Evolutionary conservation across 1,284 basidiomycete genomes (phyloP), one percentile per base, ranked within the genome.

Genomic region (Ceratobasidium sp.): DNA sequence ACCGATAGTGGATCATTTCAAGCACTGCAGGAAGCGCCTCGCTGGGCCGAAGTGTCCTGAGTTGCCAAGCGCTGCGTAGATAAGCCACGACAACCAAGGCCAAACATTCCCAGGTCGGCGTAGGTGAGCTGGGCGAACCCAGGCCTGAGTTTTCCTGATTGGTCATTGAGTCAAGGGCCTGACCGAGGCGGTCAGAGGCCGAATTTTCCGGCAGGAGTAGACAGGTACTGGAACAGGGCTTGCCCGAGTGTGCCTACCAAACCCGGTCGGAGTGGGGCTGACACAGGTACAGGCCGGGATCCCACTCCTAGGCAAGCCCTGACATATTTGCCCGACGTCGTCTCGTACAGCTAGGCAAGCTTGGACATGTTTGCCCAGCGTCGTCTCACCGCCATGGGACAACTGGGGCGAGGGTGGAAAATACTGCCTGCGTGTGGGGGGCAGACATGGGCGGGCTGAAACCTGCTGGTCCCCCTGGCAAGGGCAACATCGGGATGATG

Each of bases 11-110:
- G 35, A 38, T 38, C 55, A 58, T 58, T 58, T 58, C 55, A 58
- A 38, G 55, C 50, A 54, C 50, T 54, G 50, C 23, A 54, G 50
- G 50, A 54, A 54, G 50, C 50, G 50, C 50, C 23, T 28, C 13
- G 50, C 50, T 21, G 30, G 23, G 50, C 50, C 23, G 50, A 54
- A 28, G 16, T 54, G 23, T 54, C 50, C 50, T 5, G 16, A 54
- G 13, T 28, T 26, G 50, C 50, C 50, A 54, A 54, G 50, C 50
- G 50, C 50, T 28, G 50, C 44, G 44, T 30, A 28, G 46, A 47
- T 62, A 62, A 62, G 59, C 43, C 18, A 62, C 44, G 43, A 47
- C 59, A 46, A 46, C 23, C 59, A 61, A 46, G 59, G 59, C 59
- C 57, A 44, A 14, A 44, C 14, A 59, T 59, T 59, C 35, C 57